Evolutionary conservation across 2,329 filamentous ascomycete genomes (phyloP).

Genomic region (Fusarium cyanostomum): DNA sequence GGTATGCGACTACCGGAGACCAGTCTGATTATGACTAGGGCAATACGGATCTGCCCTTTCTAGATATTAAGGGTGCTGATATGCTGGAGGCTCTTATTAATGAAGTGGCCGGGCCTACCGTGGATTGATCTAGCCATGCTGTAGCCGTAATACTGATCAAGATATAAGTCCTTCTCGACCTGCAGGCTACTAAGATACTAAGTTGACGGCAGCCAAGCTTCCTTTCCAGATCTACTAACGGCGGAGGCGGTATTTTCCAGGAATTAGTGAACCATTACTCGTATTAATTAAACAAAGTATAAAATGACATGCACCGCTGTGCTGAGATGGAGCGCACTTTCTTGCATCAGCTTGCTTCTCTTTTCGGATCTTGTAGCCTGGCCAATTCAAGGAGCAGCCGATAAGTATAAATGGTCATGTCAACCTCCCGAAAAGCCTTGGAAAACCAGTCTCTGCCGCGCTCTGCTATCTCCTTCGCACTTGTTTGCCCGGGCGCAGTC

Average conservation of each 20-base stretch:
- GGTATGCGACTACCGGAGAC: slow-evolving; percentile 38
- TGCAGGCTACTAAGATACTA: slow-evolving; percentile 7
- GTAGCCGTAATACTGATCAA: slow-evolving; percentile 36
- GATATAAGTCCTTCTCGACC: slow-evolving; percentile 36
- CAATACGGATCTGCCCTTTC: slow-evolving; percentile 31
- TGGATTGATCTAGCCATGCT: slow-evolving; percentile 29
- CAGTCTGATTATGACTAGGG: slow-evolving; percentile 33
- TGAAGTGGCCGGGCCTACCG: background rate
- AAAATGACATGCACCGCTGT: background rate
- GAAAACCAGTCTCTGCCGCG: slow-evolving; percentile 64
- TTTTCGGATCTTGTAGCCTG: slow-evolving; percentile 50
- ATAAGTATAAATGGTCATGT: slow-evolving; percentile 69
- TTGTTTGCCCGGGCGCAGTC: slow-evolving; percentile 55
- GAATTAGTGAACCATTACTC: too few relatives aligned
- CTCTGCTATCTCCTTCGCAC: slow-evolving; percentile 62
- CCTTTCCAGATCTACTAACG: too few relatives aligned
- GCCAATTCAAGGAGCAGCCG: slow-evolving; percentile 67
- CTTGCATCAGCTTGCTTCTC: slow-evolving; percentile 5
- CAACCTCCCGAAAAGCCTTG: slow-evolving; percentile 63
- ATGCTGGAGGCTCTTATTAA: slow-evolving; percentile 49
- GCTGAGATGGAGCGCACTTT: background rate
- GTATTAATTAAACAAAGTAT: background rate
- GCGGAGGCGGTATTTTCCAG: too few relatives aligned
- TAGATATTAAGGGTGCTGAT: slow-evolving; percentile 52
- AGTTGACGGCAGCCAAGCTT: too few relatives aligned